Evolutionary conservation across 306 rosid species (phyloP), one percentile per base, ranked within the genome.

Genomic region (Acacia crassicarpa): DNA sequence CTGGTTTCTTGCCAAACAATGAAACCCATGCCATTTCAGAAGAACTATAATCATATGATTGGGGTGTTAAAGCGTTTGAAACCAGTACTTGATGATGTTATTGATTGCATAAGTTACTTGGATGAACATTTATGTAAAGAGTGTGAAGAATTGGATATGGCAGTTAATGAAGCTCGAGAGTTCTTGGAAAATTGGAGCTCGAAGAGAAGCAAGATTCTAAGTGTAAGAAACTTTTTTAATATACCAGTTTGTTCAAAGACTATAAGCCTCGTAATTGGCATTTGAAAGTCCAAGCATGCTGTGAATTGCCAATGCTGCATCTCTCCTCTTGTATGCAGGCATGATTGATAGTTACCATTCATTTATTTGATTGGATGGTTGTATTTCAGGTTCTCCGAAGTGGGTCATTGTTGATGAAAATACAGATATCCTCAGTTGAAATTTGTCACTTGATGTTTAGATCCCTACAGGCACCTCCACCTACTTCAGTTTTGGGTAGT

Each of bases 11-110:
- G 97, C 90, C 98, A 90, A 51, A 74, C 83, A 68, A 67, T 83
- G 49, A 95, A 88, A 77, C 86, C 80, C 74, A 23, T 83, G 82
- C 93, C 94, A 72, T 82, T 95, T 83, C 92, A 90, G 87, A 92
- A 88, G 86, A 88, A 85, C 72, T 92, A 80, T 83, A 86, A 65
- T 86, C 83, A 83, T 81, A 80, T 92, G 85, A 88, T 80, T 78
- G 91, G 86, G 75, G 92, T 89, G 56, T 76, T 95, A 77, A 92
- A 93, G 92, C 86, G 73, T 84, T 82, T 95, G 87, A 95, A 95
- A 84, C 89, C 94, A 13, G 87, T 95, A 67, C 94, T 95, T 45
- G 93, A 95, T 76, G 94, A 90, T 77, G 88, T 87, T 70, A 83
- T 85, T 46, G 92, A 89, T 81, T 83, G 45, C 83, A 86, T 86